Evolutionary conservation across 2,329 filamentous ascomycete genomes (phyloP).

Genomic region (Diaporthe caulivora): DNA sequence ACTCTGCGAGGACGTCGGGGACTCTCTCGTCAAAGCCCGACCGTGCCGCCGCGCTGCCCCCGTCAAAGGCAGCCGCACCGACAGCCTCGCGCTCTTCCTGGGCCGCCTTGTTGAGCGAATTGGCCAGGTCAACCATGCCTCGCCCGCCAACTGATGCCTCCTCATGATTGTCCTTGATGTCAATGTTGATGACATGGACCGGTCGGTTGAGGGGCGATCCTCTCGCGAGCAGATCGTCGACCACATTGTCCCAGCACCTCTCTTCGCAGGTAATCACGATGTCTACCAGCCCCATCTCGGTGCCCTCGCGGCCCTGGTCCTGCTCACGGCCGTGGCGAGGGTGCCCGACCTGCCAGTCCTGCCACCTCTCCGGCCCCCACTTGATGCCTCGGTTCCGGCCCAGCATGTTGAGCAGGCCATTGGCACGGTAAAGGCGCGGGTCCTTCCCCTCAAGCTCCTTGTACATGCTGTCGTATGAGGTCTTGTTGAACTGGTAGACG

Average conservation of each 20-base stretch:
- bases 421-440: constrained; percentile 86
- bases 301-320: constrained; percentile 83
- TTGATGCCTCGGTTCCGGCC: constrained; percentile 92
- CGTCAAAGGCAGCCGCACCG: constrained; percentile 76
- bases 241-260: constrained; percentile 96
- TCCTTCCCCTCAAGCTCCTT: constrained; percentile 91
- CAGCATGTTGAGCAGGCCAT: constrained; percentile 96
- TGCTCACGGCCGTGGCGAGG: constrained; percentile 81
- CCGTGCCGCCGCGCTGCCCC: constrained; percentile 74
- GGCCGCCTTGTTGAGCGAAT: constrained; percentile 85
- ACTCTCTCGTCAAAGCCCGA: constrained; percentile 91
- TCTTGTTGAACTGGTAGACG: constrained; percentile 98
- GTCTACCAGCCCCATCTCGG: constrained; percentile 91
- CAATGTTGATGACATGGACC: constrained; percentile 97
- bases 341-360: constrained; percentile 93
- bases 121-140: constrained; percentile 91
- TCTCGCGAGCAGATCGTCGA: constrained; percentile 90
- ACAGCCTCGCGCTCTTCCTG: constrained; percentile 78
- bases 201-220: constrained; percentile 90
- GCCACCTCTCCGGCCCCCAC: constrained; percentile 96
- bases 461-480: constrained; percentile 95
- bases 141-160: constrained; percentile 91
- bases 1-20: constrained; percentile 89
- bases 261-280: constrained; percentile 98
- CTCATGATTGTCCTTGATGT: constrained; percentile 98